phyloP scores from a whole-genome alignment of 495 filamentous ascomycete genomes.

The Rhypophila decipiens region DNA sequence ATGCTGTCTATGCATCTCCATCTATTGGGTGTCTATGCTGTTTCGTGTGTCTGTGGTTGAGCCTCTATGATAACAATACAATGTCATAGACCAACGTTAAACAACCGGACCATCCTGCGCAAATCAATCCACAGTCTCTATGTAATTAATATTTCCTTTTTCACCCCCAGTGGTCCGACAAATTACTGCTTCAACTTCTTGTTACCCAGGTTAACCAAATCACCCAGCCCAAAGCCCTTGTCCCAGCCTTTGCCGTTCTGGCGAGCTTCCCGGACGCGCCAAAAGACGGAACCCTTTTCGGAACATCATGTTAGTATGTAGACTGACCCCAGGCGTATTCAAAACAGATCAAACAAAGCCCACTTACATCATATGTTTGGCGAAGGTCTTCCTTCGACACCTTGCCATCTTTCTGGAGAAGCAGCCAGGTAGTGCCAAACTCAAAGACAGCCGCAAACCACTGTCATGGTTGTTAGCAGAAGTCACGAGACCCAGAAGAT shows the following conservation, averaged over 20 bases:
- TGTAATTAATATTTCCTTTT: too few relatives aligned
- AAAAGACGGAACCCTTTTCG: slow-evolving; percentile 23
- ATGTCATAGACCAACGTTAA: too few relatives aligned
- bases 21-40: too few relatives aligned
- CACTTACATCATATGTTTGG: slow-evolving; percentile 35
- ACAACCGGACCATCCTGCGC: too few relatives aligned
- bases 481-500: background rate
- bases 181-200: too few relatives aligned
- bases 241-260: slow-evolving; percentile 16
- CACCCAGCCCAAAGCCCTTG: slow-evolving; percentile 19
- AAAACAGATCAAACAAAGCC: background rate
- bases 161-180: too few relatives aligned
- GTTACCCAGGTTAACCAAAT: slow-evolving; percentile 3
- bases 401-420: slow-evolving; percentile 40
- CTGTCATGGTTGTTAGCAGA: background rate
- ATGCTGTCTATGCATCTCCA: too few relatives aligned
- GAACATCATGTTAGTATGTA: background rate
- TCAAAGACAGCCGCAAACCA: slow-evolving; percentile 35
- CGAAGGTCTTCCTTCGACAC: slow-evolving; percentile 43
- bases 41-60: too few relatives aligned
- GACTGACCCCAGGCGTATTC: background rate
- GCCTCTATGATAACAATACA: too few relatives aligned
- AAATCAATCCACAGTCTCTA: too few relatives aligned
- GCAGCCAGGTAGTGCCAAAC: slow-evolving; percentile 40
- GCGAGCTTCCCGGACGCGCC: slow-evolving; percentile 21